Evolutionary conservation across 2,329 filamentous ascomycete genomes (phyloP).

Genomic region (Colletotrichum camelliae): DNA sequence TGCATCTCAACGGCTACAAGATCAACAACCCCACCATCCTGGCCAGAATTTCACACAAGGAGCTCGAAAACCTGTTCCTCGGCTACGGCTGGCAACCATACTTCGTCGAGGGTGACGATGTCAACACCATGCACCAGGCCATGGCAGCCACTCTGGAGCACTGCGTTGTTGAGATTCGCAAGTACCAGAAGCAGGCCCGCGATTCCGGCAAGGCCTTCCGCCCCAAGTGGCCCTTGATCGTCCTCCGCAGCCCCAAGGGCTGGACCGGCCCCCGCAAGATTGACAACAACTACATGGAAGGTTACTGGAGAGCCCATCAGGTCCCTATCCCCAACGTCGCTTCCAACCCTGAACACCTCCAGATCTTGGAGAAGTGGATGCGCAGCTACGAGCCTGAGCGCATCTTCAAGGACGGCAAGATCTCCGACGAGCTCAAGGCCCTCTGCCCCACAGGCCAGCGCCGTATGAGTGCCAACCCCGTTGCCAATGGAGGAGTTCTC

Average conservation of each 20-base stretch:
- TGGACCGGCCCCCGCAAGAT: conserved; percentile 79
- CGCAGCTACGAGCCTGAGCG: conserved; percentile 76
- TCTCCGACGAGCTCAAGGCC: conserved; percentile 66
- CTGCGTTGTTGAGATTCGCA: conserved; percentile 72
- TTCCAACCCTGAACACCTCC: conserved; percentile 68
- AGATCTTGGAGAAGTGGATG: conserved; percentile 79
- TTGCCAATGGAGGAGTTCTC: conserved; percentile 74
- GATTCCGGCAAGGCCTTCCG: conserved; percentile 73
- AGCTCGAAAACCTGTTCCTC: conserved; percentile 71
- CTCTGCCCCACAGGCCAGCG: conserved; percentile 69
- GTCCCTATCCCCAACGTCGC: conserved; percentile 76
- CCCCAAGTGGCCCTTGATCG: conserved; percentile 79
- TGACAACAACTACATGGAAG: conserved; percentile 72
- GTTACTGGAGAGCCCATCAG: conserved; percentile 83
- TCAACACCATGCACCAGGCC: conserved; percentile 79
- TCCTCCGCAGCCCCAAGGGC: conserved; percentile 79
- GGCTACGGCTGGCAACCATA: conserved; percentile 83
- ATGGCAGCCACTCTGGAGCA: conserved; percentile 80
- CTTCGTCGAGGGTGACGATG: conserved; percentile 78
- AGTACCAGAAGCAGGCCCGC: conserved; percentile 74
- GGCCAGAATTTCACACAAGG: conserved; percentile 75
- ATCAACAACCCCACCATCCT: conserved; percentile 82
- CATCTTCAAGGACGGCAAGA: conserved; percentile 69
- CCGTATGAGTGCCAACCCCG: conserved; percentile 80
- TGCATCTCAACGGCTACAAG: conserved; percentile 85